phyloP scores from a whole-genome alignment of 192 early-diverging fungal species.

The Umbelopsis vinacea region DNA sequence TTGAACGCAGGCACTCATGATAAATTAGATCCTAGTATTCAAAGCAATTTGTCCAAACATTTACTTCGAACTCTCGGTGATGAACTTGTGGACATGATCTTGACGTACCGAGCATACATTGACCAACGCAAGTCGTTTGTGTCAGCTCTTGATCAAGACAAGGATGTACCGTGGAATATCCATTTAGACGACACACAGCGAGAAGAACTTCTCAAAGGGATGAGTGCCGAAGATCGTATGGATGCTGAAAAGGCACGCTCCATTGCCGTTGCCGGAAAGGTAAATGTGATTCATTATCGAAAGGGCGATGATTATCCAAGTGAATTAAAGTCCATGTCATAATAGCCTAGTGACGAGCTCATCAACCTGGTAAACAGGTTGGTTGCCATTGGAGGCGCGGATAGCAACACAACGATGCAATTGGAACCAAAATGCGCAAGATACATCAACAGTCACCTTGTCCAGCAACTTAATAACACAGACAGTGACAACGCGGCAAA shows the following conservation, averaged over 20 bases:
- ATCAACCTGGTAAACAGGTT: not conserved
- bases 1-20: not conserved
- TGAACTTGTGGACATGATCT: not conserved
- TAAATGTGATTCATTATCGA: not conserved
- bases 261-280: constrained; percentile 15
- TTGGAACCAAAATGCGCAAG: not conserved
- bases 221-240: not conserved
- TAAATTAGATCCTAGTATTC: not conserved
- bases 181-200: not conserved
- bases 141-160: not conserved
- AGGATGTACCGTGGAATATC: not conserved
- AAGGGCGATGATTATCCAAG: not conserved
- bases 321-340: not conserved
- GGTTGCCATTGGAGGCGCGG: no score
- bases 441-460: not conserved
- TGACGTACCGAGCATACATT: not conserved
- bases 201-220: constrained; percentile 6
- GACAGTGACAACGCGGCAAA: not conserved
- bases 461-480: not conserved
- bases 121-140: not conserved
- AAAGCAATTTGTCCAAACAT: constrained; percentile 8
- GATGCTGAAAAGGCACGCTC: constrained; percentile 3
- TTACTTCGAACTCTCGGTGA: not conserved
- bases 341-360: not conserved
- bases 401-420: not conserved